Conservation (phyloP, 2,329 filamentous ascomycete genomes). For the Daldinia sp. region DNA sequence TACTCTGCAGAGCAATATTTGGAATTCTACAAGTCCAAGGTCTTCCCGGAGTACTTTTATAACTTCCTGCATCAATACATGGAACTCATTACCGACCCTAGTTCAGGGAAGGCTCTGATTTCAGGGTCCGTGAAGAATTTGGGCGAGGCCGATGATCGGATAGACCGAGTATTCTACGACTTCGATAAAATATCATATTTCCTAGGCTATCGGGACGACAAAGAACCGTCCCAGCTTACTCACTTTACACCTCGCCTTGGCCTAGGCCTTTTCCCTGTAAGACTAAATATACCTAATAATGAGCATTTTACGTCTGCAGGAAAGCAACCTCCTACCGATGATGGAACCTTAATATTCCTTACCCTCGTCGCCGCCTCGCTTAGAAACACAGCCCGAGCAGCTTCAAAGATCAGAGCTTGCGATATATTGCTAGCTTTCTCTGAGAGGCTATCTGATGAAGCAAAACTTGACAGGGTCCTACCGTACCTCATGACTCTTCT, state of each 20-base stretch:
- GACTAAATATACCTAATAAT: conserved; percentile 88
- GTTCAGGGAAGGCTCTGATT: conserved; percentile 79
- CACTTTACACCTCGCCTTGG: conserved; percentile 62
- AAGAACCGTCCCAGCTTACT: conserved; percentile 47
- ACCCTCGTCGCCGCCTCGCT: conserved; percentile 89
- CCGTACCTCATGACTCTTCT: conserved; percentile 89
- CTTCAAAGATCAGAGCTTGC: conserved; percentile 88
- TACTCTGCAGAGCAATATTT: conserved; percentile 96
- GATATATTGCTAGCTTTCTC: conserved; percentile 93
- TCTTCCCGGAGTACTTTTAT: conserved; percentile 97
- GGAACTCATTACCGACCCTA: conserved; percentile 92
- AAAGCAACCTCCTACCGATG: conserved; percentile 75
- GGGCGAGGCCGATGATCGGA: conserved; percentile 91
- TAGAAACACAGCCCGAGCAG: conserved; percentile 87
- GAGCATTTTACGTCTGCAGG: conserved; percentile 75
- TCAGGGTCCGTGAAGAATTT: conserved; percentile 77
- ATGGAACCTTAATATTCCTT: conserved; percentile 92
- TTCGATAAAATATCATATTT: conserved; percentile 99
- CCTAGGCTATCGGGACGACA: conserved; percentile 76
- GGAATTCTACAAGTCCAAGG: conserved; percentile 89
- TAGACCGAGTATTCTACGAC: conserved; percentile 91
- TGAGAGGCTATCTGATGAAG: conserved; percentile 91
- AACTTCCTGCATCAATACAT: conserved; percentile 98
- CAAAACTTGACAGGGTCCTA: conserved; percentile 91
- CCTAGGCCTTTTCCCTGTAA: conserved; percentile 79